Evolutionary conservation across 805 yeast genomes (phyloP).

Genomic region (Ogataea glucozyma): DNA sequence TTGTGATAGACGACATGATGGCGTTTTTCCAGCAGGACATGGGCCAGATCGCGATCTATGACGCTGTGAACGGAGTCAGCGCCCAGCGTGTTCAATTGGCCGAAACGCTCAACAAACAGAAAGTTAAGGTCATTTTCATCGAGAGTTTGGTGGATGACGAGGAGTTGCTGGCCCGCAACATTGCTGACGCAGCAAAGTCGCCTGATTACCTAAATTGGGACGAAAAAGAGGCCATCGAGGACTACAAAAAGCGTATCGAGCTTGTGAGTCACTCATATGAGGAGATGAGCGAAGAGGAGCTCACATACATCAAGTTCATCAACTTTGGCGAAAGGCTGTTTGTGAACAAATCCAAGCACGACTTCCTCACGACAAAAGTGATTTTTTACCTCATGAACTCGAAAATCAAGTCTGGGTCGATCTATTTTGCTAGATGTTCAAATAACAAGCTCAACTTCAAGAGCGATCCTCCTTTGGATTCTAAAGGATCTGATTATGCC

Average conservation of each 20-base stretch:
- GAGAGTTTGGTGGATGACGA: constrained; percentile 83
- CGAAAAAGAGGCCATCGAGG: constrained; percentile 68
- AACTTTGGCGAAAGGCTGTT: constrained; percentile 87
- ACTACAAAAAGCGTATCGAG: constrained; percentile 73
- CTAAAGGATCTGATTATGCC: constrained; percentile 71
- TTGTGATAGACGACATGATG: constrained; percentile 68
- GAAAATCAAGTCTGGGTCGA: constrained; percentile 81
- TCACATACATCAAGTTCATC: constrained; percentile 80
- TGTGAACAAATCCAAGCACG: constrained; percentile 78
- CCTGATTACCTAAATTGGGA: constrained; percentile 86
- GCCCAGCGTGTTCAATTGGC: constrained; percentile 63
- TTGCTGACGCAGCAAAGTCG: constrained; percentile 80
- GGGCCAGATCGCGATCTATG: constrained; percentile 96
- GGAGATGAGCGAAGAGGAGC: constrained; percentile 59
- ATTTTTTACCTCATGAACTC: constrained; percentile 91
- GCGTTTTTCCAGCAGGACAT: constrained; percentile 69
- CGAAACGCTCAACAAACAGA: constrained; percentile 51
- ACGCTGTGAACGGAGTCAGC: constrained; percentile 86
- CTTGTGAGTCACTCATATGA: constrained; percentile 70
- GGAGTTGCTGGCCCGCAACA: constrained; percentile 67
- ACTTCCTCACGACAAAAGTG: constrained; percentile 87
- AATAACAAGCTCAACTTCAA: constrained; percentile 57
- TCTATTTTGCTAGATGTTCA: constrained; percentile 88
- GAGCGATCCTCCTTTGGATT: constrained; percentile 80
- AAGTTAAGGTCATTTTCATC: constrained; percentile 80